These are phyloP conservation scores for Globisporangium paddicum DNA, from an alignment of 352 stramenopile genomes.

Conservation along the genomic window DNA sequence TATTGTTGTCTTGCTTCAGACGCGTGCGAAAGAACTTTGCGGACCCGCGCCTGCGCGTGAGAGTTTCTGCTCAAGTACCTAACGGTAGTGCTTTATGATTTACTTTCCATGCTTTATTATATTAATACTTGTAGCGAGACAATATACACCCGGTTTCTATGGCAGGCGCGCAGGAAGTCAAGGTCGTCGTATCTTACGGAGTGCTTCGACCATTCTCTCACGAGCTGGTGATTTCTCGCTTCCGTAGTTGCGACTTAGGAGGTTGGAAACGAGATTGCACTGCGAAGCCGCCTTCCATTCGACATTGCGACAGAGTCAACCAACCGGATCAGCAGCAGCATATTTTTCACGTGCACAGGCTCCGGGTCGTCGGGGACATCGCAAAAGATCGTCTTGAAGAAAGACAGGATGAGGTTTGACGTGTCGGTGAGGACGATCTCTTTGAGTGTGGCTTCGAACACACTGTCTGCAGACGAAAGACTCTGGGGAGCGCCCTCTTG, in stretches of 20 bases:
- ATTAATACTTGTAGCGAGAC: too few relatives aligned
- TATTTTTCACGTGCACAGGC: constrained; percentile 21
- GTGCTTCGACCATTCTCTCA: background rate
- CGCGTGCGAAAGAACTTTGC: too few relatives aligned
- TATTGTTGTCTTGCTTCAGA: too few relatives aligned
- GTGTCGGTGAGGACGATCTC: constrained; percentile 46
- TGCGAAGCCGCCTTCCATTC: constrained; percentile 15
- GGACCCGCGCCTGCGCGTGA: too few relatives aligned
- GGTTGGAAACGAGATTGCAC: background rate
- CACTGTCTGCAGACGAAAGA: background rate
- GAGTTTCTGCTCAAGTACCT: constrained; percentile 7
- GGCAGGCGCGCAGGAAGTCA: background rate
- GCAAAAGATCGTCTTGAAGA: constrained; percentile 48
- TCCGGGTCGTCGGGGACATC: constrained; percentile 23
- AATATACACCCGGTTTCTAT: constrained; percentile 14
- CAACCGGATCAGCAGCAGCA: constrained; percentile 41
- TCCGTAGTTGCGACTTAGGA: background rate
- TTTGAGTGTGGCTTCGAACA: constrained; percentile 28
- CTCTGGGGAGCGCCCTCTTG: background rate
- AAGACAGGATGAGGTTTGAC: constrained; percentile 46
- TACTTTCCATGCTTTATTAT: background rate
- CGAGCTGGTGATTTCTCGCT: background rate
- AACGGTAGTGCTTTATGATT: background rate
- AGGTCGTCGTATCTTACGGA: background rate
- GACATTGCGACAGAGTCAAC: constrained; percentile 38